Evolutionary conservation across 305 asterid species (phyloP), one percentile per base, ranked within the genome.

Genomic region (Andrographis paniculata): DNA sequence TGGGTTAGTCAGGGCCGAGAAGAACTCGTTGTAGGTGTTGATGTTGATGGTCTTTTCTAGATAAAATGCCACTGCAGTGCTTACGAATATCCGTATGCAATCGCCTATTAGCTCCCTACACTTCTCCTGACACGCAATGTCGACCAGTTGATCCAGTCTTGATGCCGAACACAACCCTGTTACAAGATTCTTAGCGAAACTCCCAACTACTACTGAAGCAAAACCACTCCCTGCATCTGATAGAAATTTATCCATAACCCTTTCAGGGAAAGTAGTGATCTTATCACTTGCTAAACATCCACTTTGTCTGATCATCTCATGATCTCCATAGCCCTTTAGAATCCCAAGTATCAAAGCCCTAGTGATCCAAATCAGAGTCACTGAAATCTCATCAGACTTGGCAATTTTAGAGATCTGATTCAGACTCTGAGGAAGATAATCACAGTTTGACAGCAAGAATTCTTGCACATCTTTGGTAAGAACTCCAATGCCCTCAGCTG

Each of bases 41-140:
- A 36, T 35, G 30, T 50, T 9, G 42, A 33, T 50, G 1, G 55
- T 50, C 14, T 50, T 50, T 22, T 50, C 55, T 12, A 50, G 55
- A 14, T 50, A 50, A 13, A 36, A 30, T 7, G 45, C 15, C 6
- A 50, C 55, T 2, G 55, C 55, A 1, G 55, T 50, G 45, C 44
- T 50, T 1, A 50, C 55, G 9, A 50, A 14, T 0, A 22, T 14
- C 12, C 30, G 1, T 11, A 50, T 14, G 1, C 37, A 6, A 14
- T 50, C 55, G 5, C 30, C 55, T 5, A 50, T 36, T 2, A 50
- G 15, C 4, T 17, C 44, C 31, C 55, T 50, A 41, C 17, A 35
- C 1, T 33, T 50, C 19, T 50, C 55, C 9, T 50, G 42, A 12
- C 16, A 12, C 9, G 24, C 20, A 50, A 9, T 1, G 14, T 2